Evolutionary conservation across 495 filamentous ascomycete species (phyloP), one percentile per base, ranked within the genome.

Genomic region (Penicillium flavigenum): DNA sequence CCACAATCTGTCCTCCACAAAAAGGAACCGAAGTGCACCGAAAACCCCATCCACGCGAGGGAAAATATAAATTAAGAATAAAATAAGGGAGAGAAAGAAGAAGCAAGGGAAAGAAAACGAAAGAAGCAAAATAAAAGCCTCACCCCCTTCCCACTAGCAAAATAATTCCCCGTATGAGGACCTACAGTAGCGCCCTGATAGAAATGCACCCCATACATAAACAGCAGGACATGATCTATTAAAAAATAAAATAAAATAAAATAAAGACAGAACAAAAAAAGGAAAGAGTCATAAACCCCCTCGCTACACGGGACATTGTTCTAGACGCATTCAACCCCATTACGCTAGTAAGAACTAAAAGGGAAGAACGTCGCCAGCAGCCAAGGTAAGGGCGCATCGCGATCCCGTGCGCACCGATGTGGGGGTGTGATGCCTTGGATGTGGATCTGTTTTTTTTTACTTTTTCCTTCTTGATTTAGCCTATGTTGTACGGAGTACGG

Each of bases 331-430:
- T 34, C 11, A 31, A 10, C 9, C 3, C 29, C 3, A 10, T 8
- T 4, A 31, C 29, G 29, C 29, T 31, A 31, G 31, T 11, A 14
- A 34, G 11, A 34, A 12, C 31, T 29, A 34, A 17, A 39, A 3
- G 36, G 36, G 16, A 2, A 38, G 14, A 36, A 14, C 14, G 14
- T 16, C 7, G 36, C 34, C 34, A 39, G 16, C 16, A 27, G 27
- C n/a, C 36, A 39, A n/a, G n/a, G 49, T 9, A 51, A 51, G 49
- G 49, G 49, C 49, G 49, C 36, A 42, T 17, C 22, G 3, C 20
- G 16, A 42, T 51, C 36, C 36, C 49, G 49, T 51, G 49, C 36
- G 49, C 49, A 14, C 22, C 49, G 49, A 51, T 51, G 49, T 51
- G 49, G 49, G 48, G 49, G 20, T n/a, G 20, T 14, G 24, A 26